Conservation (phyloP, 164 flowering plant species). For the Berberis vulgaris region DNA sequence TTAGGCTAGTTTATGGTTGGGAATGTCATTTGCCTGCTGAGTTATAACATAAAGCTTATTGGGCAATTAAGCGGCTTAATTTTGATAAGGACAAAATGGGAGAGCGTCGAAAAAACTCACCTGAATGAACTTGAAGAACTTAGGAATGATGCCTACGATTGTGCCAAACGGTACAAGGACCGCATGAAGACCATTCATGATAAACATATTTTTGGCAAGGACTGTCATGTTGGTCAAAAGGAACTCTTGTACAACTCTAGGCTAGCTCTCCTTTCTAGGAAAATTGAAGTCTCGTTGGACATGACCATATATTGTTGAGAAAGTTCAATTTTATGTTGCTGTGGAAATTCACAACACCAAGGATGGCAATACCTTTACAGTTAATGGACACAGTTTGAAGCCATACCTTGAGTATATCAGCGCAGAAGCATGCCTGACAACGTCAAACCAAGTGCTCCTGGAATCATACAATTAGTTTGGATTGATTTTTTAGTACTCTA, state of each 20-base stretch:
- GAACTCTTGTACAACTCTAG: background rate
- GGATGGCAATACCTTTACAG: background rate
- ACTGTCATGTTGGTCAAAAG: background rate
- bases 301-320: background rate
- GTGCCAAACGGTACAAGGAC: background rate
- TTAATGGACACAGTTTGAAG: background rate
- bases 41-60: slow-evolving; percentile 3
- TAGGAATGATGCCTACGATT: background rate
- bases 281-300: background rate
- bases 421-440: background rate
- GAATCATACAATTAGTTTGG: background rate
- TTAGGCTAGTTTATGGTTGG: background rate
- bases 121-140: background rate
- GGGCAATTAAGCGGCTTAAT: background rate
- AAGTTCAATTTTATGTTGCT: background rate
- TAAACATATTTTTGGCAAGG: background rate
- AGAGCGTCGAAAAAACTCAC: background rate
- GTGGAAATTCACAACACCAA: background rate
- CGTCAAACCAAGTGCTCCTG: background rate
- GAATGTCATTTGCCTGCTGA: slow-evolving; percentile 1
- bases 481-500: background rate
- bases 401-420: background rate
- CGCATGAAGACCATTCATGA: background rate
- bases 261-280: background rate
- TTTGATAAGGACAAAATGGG: background rate